Evolutionary conservation across 1,139 yeast species (phyloP), one percentile per base, ranked within the genome.

Genomic region (Hyphopichia pseudoburtonii): DNA sequence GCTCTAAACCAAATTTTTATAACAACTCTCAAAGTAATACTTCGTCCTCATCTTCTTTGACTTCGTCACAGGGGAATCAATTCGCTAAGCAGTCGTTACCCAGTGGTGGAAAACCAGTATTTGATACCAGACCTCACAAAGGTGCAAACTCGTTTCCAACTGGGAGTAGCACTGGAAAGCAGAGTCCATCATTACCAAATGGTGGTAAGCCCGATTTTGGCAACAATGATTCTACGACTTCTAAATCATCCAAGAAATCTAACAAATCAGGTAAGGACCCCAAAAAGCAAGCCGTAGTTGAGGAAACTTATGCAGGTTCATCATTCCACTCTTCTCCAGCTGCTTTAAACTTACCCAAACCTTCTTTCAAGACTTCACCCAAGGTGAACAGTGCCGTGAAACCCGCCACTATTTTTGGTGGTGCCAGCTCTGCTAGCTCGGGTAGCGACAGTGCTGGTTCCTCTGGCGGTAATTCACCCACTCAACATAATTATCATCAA

Each of bases 301-400:
- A 57, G 47, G 68, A 65, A 26, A 65, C 65, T 24, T 77, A 76
- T 54, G 82, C 82, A 36, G 82, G 82, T 14, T 72, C 81, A 29
- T 73, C 81, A 28, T 77, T 77, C 51, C 78, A 73, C 54, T 71
- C 78, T 17, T 74, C 80, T 15, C 82, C 82, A 1, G 77, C 76
- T 30, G 81, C 82, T 3, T 59, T 76, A 44, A 72, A 75, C 27
- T 65, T 77, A 43, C 82, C 82, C 22, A 77, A 76, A 46, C 82
- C 82, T 6, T 66, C 78, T 3, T 77, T 77, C 50, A 64, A 60
- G 43, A 52, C 59, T 1, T 57, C 67, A 10, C 65, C 66, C 2
- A 61, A 23, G 57, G 40, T 48, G 51, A 29, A 36, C 34, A 28
- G 35, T 34, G 26, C 28, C 28, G 36, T 37, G 32, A 30, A 39